Evolutionary conservation across 257 asterid species (phyloP).

Genomic region (Solanum paucissectum): DNA sequence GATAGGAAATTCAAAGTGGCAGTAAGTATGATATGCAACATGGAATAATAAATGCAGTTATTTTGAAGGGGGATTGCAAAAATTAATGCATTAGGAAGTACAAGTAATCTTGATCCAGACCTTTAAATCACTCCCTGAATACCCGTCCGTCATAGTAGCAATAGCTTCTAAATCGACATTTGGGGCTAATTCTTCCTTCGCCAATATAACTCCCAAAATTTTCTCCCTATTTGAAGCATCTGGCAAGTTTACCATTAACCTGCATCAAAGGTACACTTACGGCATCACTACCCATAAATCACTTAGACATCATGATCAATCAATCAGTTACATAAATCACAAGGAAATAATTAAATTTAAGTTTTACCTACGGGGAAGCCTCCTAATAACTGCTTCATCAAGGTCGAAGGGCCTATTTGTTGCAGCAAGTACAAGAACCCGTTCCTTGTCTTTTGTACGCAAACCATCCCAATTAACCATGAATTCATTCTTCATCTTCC

Average conservation of each 20-base stretch:
- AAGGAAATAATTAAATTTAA: background rate
- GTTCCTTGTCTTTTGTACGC: constrained; percentile 89
- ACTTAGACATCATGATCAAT: background rate
- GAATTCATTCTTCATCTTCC: constrained; percentile 91
- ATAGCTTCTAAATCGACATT: constrained; percentile 57
- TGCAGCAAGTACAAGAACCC: constrained; percentile 88
- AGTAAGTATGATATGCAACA: background rate
- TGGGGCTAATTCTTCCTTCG: constrained; percentile 63
- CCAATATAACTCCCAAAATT: constrained; percentile 53
- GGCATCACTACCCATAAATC: background rate
- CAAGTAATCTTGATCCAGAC: constrained; percentile 23
- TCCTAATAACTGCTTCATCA: constrained; percentile 92
- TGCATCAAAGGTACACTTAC: constrained; percentile 15
- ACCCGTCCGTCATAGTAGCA: constrained; percentile 85
- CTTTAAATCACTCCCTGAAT: constrained; percentile 96
- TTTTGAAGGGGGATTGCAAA: background rate
- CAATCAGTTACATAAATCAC: background rate
- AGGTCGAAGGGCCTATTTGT: constrained; percentile 94
- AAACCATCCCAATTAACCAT: constrained; percentile 96
- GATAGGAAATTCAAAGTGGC: background rate
- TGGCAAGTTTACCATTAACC: constrained; percentile 90
- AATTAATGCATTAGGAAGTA: background rate
- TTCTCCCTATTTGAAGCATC: constrained; percentile 68
- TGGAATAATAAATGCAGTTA: background rate
- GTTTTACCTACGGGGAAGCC: constrained; percentile 78